Evolutionary conservation across 352 stramenopile genomes (phyloP).

Genomic region (Pythium chondricola): DNA sequence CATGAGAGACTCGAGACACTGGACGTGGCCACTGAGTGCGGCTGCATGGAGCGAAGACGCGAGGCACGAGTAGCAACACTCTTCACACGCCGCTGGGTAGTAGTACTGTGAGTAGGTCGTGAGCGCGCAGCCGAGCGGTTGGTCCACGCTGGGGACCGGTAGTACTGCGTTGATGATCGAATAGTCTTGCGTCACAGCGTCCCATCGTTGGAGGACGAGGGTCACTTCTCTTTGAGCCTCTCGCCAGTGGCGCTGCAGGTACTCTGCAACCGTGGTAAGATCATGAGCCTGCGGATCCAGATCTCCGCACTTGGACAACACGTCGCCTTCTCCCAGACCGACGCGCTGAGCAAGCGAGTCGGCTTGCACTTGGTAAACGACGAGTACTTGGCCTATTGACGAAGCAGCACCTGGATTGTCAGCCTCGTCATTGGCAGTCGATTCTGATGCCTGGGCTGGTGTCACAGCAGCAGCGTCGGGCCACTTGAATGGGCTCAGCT

Average conservation of each 20-base stretch:
- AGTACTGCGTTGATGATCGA: slow-evolving; percentile 22
- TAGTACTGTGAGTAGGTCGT: slow-evolving; percentile 56
- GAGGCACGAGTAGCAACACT: slow-evolving; percentile 54
- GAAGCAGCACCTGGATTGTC: too few relatives aligned
- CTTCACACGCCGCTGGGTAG: slow-evolving; percentile 25
- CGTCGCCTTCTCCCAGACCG: slow-evolving; percentile 39
- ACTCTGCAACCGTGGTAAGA: slow-evolving; percentile 11
- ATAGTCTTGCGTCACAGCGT: slow-evolving; percentile 37
- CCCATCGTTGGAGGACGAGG: slow-evolving; percentile 45
- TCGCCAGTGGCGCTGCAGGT: slow-evolving; percentile 19
- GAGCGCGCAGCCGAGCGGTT: slow-evolving; percentile 36
- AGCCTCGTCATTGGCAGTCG: background rate
- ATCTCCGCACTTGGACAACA: slow-evolving; percentile 33
- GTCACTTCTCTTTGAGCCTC: slow-evolving; percentile 7
- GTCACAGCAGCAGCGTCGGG: slow-evolving; percentile 7
- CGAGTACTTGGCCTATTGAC: too few relatives aligned
- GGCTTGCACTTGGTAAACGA: slow-evolving; percentile 34
- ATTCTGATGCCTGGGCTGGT: background rate
- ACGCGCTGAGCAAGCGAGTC: slow-evolving; percentile 24
- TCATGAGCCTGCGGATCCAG: slow-evolving; percentile 15
- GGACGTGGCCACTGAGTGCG: slow-evolving; percentile 42
- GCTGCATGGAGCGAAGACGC: slow-evolving; percentile 51
- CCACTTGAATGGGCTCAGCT: slow-evolving; percentile 62
- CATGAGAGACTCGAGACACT: slow-evolving; percentile 38
- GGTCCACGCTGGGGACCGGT: background rate